These are phyloP conservation scores for Colletotrichum filicis DNA, from an alignment of 2,329 filamentous ascomycete genomes.

Conservation along the genomic window DNA sequence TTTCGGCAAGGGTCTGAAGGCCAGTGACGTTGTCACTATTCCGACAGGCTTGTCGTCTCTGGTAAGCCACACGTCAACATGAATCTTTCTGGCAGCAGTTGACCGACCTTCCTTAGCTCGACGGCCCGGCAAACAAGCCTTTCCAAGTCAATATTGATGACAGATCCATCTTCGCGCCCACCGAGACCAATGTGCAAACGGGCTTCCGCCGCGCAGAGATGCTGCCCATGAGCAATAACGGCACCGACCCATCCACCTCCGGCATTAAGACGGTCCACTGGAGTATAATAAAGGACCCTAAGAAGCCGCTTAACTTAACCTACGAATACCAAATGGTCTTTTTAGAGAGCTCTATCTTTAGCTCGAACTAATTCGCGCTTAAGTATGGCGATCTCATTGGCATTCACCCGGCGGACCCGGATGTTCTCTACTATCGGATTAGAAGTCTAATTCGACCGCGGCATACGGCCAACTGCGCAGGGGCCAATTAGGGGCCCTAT, in stretches of 20 bases:
- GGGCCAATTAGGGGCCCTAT: no score
- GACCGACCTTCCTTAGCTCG: slow-evolving; percentile 46
- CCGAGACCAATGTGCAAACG: slow-evolving; percentile 58
- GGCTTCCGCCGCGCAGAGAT: slow-evolving; percentile 72
- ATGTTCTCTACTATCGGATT: no score
- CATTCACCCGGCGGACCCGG: slow-evolving; percentile 45
- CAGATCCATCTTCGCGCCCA: slow-evolving; percentile 66
- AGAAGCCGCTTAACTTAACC: slow-evolving; percentile 64
- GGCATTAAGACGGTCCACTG: slow-evolving; percentile 72
- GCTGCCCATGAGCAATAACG: slow-evolving; percentile 59
- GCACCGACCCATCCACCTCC: slow-evolving; percentile 60
- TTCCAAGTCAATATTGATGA: slow-evolving; percentile 68
- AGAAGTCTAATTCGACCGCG: no score
- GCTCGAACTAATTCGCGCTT: slow-evolving; percentile 63
- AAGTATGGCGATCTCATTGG: slow-evolving; percentile 65
- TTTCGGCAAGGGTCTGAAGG: slow-evolving; percentile 62
- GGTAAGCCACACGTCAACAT: slow-evolving; percentile 41
- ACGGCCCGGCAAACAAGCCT: slow-evolving; percentile 51
- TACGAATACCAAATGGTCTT: slow-evolving; percentile 70
- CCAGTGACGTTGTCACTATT: slow-evolving; percentile 61
- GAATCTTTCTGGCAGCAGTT: background rate
- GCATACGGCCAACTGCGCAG: no score
- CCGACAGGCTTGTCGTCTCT: slow-evolving; percentile 40
- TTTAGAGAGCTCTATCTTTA: slow-evolving; percentile 57
- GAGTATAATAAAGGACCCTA: slow-evolving; percentile 63